Base-by-base conservation (phyloP, 164 flowering plant species). In the Taxillus chinensis region DNA sequence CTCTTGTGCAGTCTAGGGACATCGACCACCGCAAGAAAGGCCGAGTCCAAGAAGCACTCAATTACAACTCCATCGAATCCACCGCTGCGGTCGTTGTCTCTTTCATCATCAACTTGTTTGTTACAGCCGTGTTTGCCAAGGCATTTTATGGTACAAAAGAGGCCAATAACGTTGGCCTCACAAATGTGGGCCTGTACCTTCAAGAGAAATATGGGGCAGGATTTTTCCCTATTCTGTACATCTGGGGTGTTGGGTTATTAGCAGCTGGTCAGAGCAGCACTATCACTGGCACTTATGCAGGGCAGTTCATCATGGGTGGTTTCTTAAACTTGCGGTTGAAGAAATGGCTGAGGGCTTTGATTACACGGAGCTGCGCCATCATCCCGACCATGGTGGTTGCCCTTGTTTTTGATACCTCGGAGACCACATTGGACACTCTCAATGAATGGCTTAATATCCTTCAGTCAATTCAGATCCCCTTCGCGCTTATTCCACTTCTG, bases 221-320 rank as follows among this genome's bases (percentile, higher is more conserved):
- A 2, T 2, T 72, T 50, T 60, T 83, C 46, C 87, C 90, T 5
- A 83, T 85, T 66, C 57, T 85, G 43, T 85, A 85, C 64, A 80
- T 85, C 5, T 85, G 90, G 90, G 90, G 74, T 37, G 73, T 83
- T 52, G 90, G 90, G n/a, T 67, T 85, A 52, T 61, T 85, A 49
- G 90, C 90, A 16, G 90, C 90, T 40, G 90, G 90, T 7, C 90
- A 85, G 64, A 85, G 90, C 67, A 85, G 90, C 69, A 85, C 90
- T 14, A 80, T 85, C 3, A 83, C 90, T 3, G 90, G 90, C 8
- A 85, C 90, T 10, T 85, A 85, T 68, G 90, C 90, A 0, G 90
- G 90, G 41, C 90, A 85, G 70, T 85, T 85, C 57, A 85, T 85
- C 42, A 85, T 85, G 90, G 86, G 87, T 7, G 90, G 90, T 3